Evolutionary conservation across 192 early-diverging fungal genomes (phyloP).

Genomic region (Spizellomyces punctatus): DNA sequence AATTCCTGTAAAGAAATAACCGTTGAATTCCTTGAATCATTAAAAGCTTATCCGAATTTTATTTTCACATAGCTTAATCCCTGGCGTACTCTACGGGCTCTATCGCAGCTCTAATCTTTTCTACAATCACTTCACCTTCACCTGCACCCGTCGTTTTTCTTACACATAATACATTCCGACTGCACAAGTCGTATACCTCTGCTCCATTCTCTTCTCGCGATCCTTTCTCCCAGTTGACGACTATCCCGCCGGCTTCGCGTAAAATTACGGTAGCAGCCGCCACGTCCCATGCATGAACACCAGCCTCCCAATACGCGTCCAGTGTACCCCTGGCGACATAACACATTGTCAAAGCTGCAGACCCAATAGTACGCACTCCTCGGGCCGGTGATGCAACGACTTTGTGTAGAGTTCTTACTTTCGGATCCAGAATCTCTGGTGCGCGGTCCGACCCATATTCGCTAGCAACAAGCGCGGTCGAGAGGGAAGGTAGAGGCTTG

Average conservation of each 20-base stretch:
- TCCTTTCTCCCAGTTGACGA: slow-evolving; percentile 52
- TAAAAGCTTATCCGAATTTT: too few species aligned
- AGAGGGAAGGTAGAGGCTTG: slow-evolving; percentile 63
- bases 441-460: slow-evolving; percentile 82
- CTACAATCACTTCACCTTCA: slow-evolving; percentile 11
- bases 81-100: slow-evolving; percentile 24
- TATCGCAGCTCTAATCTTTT: slow-evolving; percentile 21
- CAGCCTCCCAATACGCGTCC: slow-evolving; percentile 93
- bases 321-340: slow-evolving; percentile 78
- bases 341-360: slow-evolving; percentile 78
- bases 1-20: too few species aligned
- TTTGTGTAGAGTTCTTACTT: slow-evolving; percentile 67
- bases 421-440: slow-evolving; percentile 60
- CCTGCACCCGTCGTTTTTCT: slow-evolving; percentile 27
- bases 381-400: slow-evolving; percentile 67
- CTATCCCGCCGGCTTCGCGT: slow-evolving; percentile 79
- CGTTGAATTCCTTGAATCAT: too few species aligned
- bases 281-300: slow-evolving; percentile 81
- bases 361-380: slow-evolving; percentile 76
- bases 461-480: slow-evolving; percentile 73
- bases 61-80: slow-evolving; percentile 27
- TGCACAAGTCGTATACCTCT: slow-evolving; percentile 38
- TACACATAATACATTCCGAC: slow-evolving; percentile 48
- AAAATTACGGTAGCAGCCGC: slow-evolving; percentile 85
- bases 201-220: neutral